Evolutionary conservation across 78 protist genomes (phyloP).

Genomic region (Dictyostelium brefeldianum): DNA sequence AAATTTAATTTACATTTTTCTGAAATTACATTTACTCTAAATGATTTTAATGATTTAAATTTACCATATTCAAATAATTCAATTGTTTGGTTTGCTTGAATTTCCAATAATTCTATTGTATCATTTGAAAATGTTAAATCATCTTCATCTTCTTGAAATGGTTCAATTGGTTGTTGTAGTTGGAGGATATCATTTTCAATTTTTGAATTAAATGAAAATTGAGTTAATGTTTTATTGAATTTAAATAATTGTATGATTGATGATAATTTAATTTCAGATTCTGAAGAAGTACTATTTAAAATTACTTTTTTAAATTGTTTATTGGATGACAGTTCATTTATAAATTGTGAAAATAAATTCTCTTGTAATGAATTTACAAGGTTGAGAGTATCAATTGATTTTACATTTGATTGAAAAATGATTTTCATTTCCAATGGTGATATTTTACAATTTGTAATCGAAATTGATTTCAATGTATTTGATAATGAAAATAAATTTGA

Average conservation of each 20-base stretch:
- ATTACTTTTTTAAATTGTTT: too few relatives aligned
- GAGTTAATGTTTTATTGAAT: not conserved
- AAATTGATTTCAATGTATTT: not conserved
- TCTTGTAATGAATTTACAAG: too few relatives aligned
- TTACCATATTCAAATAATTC: not conserved
- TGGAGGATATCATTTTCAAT: not conserved
- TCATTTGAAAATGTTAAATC: not conserved
- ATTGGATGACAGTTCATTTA: too few relatives aligned
- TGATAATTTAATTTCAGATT: not conserved
- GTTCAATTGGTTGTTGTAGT: too few relatives aligned
- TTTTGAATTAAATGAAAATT: not conserved
- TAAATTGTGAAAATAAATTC: too few relatives aligned
- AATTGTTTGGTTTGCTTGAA: not conserved
- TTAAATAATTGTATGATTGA: not conserved
- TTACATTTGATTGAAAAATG: not conserved
- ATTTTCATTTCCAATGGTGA: not conserved
- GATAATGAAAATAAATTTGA: not conserved
- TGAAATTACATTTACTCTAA: not conserved
- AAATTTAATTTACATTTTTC: not conserved
- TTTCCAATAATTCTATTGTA: not conserved
- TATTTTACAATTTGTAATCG: constrained; percentile 2
- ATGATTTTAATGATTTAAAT: not conserved
- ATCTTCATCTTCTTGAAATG: too few relatives aligned
- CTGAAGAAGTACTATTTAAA: too few relatives aligned
- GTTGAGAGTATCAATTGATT: not conserved